Conservation (phyloP, 208 protist species). For the Tritrichomonas foetus region DNA sequence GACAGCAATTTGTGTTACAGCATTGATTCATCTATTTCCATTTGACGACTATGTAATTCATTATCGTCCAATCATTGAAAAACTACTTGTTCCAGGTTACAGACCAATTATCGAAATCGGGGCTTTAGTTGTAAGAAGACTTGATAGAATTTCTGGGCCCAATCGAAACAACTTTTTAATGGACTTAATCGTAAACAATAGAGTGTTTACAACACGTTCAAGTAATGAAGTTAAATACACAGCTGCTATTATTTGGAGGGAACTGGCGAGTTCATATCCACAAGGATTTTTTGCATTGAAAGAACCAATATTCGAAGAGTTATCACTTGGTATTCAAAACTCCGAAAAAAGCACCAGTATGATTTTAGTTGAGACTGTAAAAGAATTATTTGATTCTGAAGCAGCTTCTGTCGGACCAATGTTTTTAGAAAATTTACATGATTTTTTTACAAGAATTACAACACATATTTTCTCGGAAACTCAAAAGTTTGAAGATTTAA, state of each 20-base stretch:
- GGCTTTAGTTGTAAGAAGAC: background rate
- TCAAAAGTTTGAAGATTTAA: too few relatives aligned
- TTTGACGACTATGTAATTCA: background rate
- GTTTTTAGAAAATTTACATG: background rate
- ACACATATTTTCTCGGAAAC: too few relatives aligned
- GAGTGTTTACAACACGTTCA: too few relatives aligned
- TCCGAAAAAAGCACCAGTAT: background rate
- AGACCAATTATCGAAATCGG: background rate
- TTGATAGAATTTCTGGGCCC: background rate
- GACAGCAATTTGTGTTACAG: background rate
- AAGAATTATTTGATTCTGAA: constrained; percentile 5
- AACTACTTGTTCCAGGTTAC: constrained; percentile 19
- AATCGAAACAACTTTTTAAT: background rate
- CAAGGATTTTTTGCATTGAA: background rate
- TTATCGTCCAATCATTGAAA: background rate
- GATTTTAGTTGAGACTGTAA: background rate
- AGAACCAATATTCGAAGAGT: too few relatives aligned
- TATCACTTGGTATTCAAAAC: background rate
- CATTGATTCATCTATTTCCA: background rate
- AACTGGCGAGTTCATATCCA: background rate
- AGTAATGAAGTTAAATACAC: background rate
- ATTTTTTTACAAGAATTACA: background rate
- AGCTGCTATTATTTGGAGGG: background rate
- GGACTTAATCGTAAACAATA: background rate
- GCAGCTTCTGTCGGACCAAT: background rate